Conservation (phyloP, 129 eudicot genomes). For the Deinandra increscens region DNA sequence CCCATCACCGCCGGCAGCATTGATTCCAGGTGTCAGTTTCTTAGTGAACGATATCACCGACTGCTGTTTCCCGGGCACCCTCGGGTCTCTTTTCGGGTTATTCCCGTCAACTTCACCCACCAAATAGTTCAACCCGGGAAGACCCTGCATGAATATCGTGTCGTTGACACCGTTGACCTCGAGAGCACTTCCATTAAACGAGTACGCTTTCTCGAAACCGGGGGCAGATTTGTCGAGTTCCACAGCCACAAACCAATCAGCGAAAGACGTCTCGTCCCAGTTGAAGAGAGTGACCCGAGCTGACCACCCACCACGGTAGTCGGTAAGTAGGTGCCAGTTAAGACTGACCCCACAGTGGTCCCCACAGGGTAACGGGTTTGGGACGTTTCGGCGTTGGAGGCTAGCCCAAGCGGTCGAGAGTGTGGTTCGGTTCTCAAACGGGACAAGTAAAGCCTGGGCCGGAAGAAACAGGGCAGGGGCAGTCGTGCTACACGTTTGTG, state of each 20-base stretch:
- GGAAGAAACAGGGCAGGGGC: constrained; percentile 78
- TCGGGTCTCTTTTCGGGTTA: constrained; percentile 47
- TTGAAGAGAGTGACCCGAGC: constrained; percentile 90
- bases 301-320: constrained; percentile 80
- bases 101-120: constrained; percentile 63
- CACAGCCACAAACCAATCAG: constrained; percentile 82
- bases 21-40: constrained; percentile 52
- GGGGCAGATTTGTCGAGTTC: constrained; percentile 59
- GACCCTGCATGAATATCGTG: constrained; percentile 88
- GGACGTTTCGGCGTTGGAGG: constrained; percentile 48
- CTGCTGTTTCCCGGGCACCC: constrained; percentile 91
- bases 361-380: constrained; percentile 72
- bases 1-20: constrained; percentile 63
- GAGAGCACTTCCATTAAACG: constrained; percentile 60
- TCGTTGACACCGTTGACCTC: constrained; percentile 37
- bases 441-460: constrained; percentile 70
- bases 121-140: constrained; percentile 69
- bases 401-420: constrained; percentile 77
- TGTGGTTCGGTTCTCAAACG: constrained; percentile 72
- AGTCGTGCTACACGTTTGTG: constrained; percentile 55
- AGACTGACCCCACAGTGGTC: constrained; percentile 92
- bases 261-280: constrained; percentile 69
- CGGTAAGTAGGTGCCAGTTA: constrained; percentile 81
- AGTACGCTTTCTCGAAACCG: constrained; percentile 71
- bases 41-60: constrained; percentile 84